Evolutionary conservation across 805 yeast genomes (phyloP).

Genomic region (Kodamaea neixiangensis): DNA sequence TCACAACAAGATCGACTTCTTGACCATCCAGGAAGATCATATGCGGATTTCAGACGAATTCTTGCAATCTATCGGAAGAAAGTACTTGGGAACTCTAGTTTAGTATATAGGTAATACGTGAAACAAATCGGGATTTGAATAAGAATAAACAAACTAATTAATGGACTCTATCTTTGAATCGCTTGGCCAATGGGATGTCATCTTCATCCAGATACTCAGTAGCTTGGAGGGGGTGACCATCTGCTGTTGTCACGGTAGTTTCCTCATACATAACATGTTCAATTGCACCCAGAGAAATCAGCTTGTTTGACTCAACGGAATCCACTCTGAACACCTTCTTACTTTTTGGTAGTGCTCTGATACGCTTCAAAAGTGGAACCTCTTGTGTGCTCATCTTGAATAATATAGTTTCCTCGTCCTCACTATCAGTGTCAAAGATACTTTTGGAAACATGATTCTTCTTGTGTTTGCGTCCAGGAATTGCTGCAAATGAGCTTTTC

Average conservation of each 20-base stretch:
- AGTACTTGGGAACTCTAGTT: constrained; percentile 40
- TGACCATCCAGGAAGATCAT: constrained; percentile 57
- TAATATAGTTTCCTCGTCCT: background rate
- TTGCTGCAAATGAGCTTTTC: background rate
- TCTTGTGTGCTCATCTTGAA: background rate
- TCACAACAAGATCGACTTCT: constrained; percentile 47
- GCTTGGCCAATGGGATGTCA: background rate
- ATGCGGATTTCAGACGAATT: constrained; percentile 62
- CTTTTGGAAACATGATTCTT: background rate
- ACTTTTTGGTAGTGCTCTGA: background rate
- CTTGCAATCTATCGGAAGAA: constrained; percentile 42
- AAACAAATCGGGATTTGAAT: background rate
- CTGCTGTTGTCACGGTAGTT: background rate
- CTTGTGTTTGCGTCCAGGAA: background rate
- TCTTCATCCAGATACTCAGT: background rate
- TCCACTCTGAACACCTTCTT: background rate
- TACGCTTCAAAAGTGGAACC: background rate
- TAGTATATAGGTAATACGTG: background rate
- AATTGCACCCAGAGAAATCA: background rate
- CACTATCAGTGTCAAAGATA: background rate
- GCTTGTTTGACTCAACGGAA: background rate
- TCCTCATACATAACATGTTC: background rate
- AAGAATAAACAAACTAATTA: background rate
- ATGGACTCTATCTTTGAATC: background rate
- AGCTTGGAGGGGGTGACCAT: background rate